Base-by-base conservation (phyloP, 768 basidiomycete genomes). In the Boletales sp. region DNA sequence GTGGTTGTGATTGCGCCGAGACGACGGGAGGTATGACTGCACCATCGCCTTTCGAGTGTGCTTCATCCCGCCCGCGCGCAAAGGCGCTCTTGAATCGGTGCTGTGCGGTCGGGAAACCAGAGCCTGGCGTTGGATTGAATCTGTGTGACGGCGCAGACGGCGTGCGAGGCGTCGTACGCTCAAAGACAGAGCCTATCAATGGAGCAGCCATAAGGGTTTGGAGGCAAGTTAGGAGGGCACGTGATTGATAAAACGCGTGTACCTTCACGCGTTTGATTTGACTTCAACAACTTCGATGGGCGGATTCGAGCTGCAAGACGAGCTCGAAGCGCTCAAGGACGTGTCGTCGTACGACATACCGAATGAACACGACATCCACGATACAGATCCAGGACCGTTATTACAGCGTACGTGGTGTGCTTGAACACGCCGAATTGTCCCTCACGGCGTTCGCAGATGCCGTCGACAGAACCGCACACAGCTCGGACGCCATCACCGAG, bases 271-370 rank as follows among this genome's bases (percentile, higher is more conserved):
- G 63, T 49, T 43, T 30, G 4, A 21, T 19, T 47, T 12, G 42
- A 32, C 30, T 18, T 46, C 40, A 38, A 37, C 32, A 14, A 34
- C 32, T n/a, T n/a, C n/a, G 9, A 79, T 78, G 76, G 63, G 54
- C 49, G 61, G 64, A 9, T 93, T 92, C 65, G 86, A 90, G 62
- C 79, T 93, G 21, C 87, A 86, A 68, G 88, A 91, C 52, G 85
- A 90, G 66, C 70, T 89, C 0, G 78, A 86, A 54, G 72, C 80
- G 27, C 69, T 90, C 8, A 79, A 81, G 49, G 83, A 89, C 53
- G 43, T 75, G 2, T 72, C 76, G 2, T 73, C 69, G 36, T 92
- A 91, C 59, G 70, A 77, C n/a, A 84, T 93, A 48, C 72, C 76
- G 8, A 69, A 84, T 52, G 87, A 90, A 63, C 77, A 81, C 56